A percentile compares a stretch with the other conserved stretches of the same genome.
phyloP scores from a whole-genome alignment of 306 rosid species.

The Acacia melanoxylon region DNA sequence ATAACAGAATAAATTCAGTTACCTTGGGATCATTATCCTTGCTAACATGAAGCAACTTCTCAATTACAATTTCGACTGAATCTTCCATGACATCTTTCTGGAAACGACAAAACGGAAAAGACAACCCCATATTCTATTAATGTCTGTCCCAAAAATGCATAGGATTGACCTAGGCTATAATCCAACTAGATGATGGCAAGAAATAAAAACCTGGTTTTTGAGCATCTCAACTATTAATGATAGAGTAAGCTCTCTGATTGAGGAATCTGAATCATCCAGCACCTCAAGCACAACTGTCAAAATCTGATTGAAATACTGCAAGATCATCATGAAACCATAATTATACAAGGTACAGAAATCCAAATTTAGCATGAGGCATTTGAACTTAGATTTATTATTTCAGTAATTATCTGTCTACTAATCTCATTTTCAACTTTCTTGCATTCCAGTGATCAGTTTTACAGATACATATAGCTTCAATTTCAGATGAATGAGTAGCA shows the following conservation, averaged over 20 bases:
- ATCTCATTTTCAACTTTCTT: neutral
- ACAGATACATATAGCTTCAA: neutral
- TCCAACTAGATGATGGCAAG: constrained; percentile 23
- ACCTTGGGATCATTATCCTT: constrained; percentile 79
- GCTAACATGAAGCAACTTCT: constrained; percentile 91
- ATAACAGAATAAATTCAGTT: constrained; percentile 27
- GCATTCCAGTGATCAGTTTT: neutral
- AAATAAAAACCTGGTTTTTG: constrained; percentile 68
- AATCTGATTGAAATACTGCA: constrained; percentile 99
- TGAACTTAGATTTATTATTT: constrained; percentile 9
- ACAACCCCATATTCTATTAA: neutral
- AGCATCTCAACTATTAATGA: constrained; percentile 81
- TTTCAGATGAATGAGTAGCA: neutral
- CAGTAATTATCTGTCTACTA: constrained; percentile 3
- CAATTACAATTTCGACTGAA: constrained; percentile 93
- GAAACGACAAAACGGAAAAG: constrained; percentile 19
- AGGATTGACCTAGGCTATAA: neutral
- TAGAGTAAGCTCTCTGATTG: constrained; percentile 78
- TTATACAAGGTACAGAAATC: constrained; percentile 15
- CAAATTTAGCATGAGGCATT: constrained; percentile 7
- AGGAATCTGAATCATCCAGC: constrained; percentile 87
- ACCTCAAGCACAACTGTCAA: constrained; percentile 93
- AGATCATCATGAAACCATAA: constrained; percentile 38
- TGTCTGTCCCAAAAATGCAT: constrained; percentile 1
- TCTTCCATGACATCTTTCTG: constrained; percentile 91